phyloP scores from a whole-genome alignment of 2,329 filamentous ascomycete species.

The Xylaria arbuscula region DNA sequence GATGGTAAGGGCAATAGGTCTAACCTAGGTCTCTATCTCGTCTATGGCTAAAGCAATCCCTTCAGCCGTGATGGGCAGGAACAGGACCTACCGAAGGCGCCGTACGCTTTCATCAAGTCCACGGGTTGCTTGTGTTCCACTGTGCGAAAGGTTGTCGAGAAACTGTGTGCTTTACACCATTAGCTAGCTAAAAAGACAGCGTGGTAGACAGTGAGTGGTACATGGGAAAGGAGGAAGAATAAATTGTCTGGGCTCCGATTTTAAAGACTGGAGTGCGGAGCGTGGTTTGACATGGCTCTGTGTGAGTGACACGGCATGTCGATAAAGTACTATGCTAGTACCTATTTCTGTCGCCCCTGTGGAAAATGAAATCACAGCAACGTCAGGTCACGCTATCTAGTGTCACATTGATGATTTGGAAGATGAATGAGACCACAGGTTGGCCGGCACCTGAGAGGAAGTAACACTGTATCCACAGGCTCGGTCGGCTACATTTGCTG shows the following conservation, averaged over 20 bases:
- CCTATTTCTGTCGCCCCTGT: constrained; percentile 21
- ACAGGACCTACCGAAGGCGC: constrained; percentile 25
- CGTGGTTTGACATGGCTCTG: constrained; percentile 17
- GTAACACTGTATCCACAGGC: constrained; percentile 27
- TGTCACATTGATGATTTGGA: constrained; percentile 38
- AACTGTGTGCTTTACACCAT: not conserved
- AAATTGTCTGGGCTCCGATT: constrained; percentile 16
- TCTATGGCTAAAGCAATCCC: not conserved
- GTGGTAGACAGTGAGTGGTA: not conserved
- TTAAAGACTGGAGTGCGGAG: constrained; percentile 14
- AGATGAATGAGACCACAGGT: constrained; percentile 31
- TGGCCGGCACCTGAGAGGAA: constrained; percentile 15
- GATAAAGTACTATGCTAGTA: not conserved
- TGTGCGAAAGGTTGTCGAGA: not conserved
- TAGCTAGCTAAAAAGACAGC: constrained; percentile 7
- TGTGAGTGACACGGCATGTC: constrained; percentile 22
- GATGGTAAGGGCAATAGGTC: not conserved
- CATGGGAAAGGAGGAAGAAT: not conserved
- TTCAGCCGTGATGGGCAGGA: not conserved
- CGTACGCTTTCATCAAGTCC: constrained; percentile 6
- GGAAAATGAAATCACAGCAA: constrained; percentile 34
- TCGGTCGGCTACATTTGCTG: constrained; percentile 17
- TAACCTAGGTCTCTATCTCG: not conserved
- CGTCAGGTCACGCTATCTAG: constrained; percentile 34
- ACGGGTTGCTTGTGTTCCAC: constrained; percentile 1